phyloP scores from a whole-genome alignment of 805 yeast species.

The Wickerhamiella brachini region DNA sequence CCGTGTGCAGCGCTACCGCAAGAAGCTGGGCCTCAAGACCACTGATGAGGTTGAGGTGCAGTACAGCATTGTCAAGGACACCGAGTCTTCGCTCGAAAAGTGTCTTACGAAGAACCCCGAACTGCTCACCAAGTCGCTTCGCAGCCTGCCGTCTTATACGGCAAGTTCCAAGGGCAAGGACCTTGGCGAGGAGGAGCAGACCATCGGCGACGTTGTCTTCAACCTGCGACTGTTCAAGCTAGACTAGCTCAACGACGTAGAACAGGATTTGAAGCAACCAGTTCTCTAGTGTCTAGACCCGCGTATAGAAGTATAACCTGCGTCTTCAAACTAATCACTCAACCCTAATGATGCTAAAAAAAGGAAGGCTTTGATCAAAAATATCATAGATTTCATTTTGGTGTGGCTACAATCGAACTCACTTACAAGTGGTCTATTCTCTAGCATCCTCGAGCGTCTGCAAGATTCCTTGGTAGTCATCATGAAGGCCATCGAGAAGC shows the following conservation, averaged over 20 bases:
- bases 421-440: too few species aligned
- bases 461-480: neutral
- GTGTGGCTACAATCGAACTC: too few species aligned
- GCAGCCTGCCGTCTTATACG: constrained; percentile 42
- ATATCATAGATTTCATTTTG: too few species aligned
- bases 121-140: constrained; percentile 63
- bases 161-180: constrained; percentile 33
- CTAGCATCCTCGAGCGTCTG: too few species aligned
- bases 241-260: too few species aligned
- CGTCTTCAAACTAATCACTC: too few species aligned
- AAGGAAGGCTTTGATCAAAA: too few species aligned
- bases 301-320: too few species aligned
- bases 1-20: constrained; percentile 94
- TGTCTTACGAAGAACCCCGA: constrained; percentile 53
- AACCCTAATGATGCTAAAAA: too few species aligned
- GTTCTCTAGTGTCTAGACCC: too few species aligned
- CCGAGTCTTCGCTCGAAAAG: constrained; percentile 35
- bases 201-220: constrained; percentile 62
- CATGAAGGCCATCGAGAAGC: constrained; percentile 9
- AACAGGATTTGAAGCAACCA: too few species aligned
- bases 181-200: constrained; percentile 80
- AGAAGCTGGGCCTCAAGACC: constrained; percentile 87
- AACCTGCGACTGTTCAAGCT: constrained; percentile 63
- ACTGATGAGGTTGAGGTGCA: constrained; percentile 91
- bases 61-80: constrained; percentile 49